A percentile compares a stretch with the other conserved stretches of the same genome.
phyloP scores from a whole-genome alignment of 2,329 filamentous ascomycete species.

The Fusarium irregulare region DNA sequence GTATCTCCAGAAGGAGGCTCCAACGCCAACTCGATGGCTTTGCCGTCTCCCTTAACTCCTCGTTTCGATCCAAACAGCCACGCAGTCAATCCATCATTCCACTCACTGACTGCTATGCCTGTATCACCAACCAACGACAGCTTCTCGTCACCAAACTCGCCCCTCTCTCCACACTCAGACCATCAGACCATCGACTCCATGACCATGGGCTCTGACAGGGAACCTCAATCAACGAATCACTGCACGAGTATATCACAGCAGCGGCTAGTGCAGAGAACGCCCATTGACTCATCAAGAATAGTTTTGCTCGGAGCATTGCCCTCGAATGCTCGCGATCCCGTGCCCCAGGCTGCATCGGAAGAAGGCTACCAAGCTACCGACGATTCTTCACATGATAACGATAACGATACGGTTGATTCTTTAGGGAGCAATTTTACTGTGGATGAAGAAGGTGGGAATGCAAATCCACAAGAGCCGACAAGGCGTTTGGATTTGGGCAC shows the following conservation, averaged over 20 bases:
- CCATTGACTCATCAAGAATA: constrained; percentile 64
- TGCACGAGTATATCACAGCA: constrained; percentile 9
- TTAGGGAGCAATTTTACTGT: constrained; percentile 69
- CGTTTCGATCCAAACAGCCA: constrained; percentile 57
- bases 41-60: constrained; percentile 60
- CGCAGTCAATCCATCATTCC: constrained; percentile 56
- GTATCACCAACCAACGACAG: constrained; percentile 29
- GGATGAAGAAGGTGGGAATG: constrained; percentile 58
- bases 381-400: neutral
- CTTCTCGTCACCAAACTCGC: constrained; percentile 32
- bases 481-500: constrained; percentile 39
- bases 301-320: constrained; percentile 67
- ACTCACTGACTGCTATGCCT: constrained; percentile 51
- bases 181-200: constrained; percentile 22
- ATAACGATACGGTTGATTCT: constrained; percentile 52
- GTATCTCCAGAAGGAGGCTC: constrained; percentile 36
- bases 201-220: constrained; percentile 17
- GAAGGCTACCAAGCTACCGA: constrained; percentile 8
- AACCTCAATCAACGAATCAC: constrained; percentile 3
- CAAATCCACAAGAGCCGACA: constrained; percentile 42
- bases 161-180: constrained; percentile 23
- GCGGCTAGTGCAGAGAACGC: constrained; percentile 56
- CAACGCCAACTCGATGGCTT: constrained; percentile 52
- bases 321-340: constrained; percentile 53
- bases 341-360: neutral